phyloP scores from a whole-genome alignment of 257 asterid species.

The Solanum pinnatisectum region DNA sequence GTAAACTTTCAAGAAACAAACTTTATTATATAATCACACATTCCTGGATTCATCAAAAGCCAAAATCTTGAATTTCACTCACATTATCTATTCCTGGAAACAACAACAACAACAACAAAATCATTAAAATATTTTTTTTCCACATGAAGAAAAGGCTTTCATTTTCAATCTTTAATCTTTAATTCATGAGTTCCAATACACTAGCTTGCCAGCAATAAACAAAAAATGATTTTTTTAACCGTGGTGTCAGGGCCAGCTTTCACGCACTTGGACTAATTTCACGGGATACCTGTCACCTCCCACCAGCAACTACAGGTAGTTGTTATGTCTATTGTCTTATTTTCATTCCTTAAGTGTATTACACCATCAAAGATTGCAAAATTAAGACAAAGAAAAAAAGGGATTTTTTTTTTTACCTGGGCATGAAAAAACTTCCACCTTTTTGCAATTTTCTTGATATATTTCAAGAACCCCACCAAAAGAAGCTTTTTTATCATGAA shows the following conservation, averaged over 20 bases:
- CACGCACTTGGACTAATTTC: background rate
- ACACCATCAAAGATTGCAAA: background rate
- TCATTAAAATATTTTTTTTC: background rate
- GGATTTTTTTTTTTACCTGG: background rate
- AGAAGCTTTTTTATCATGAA: background rate
- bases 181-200: background rate
- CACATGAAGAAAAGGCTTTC: background rate
- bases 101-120: background rate
- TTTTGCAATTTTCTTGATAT: background rate
- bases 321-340: background rate
- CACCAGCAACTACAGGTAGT: background rate
- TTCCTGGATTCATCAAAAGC: background rate
- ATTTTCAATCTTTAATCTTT: background rate
- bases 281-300: background rate
- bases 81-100: background rate
- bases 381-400: background rate
- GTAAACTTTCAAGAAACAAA: background rate
- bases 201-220: background rate
- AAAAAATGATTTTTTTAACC: background rate
- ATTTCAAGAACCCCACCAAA: background rate
- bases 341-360: background rate
- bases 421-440: background rate
- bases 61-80: background rate
- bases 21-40: background rate
- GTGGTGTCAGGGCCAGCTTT: background rate